Conservation (phyloP, 345 rosid species). For the Hibiscus tridactylites region DNA sequence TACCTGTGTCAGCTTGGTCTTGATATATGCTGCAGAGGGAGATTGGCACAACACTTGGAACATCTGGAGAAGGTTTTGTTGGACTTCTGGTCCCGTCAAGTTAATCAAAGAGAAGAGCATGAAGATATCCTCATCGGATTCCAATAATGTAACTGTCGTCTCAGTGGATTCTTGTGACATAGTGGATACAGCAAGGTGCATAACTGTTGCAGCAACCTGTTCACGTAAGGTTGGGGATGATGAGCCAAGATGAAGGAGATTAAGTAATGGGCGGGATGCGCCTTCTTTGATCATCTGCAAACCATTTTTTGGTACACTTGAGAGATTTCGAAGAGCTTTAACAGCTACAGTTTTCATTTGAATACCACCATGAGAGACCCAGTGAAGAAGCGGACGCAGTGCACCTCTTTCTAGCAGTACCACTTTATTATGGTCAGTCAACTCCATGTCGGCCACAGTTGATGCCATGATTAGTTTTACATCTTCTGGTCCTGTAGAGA, state of each 20-base stretch:
- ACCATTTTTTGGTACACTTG: constrained; percentile 45
- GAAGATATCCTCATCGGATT: constrained; percentile 42
- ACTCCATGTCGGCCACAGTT: constrained; percentile 52
- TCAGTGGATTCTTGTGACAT: constrained; percentile 29
- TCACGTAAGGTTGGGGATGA: constrained; percentile 40
- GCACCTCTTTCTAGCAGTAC: constrained; percentile 46
- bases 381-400: constrained; percentile 41
- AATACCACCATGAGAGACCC: constrained; percentile 29
- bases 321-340: constrained; percentile 46
- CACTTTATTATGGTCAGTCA: constrained; percentile 53
- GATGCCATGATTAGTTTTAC: constrained; percentile 42
- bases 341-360: constrained; percentile 36
- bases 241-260: constrained; percentile 33
- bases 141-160: constrained; percentile 34
- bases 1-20: constrained; percentile 51
- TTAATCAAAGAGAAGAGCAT: constrained; percentile 49
- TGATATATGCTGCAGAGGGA: constrained; percentile 35
- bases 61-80: constrained; percentile 43
- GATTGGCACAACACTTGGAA: constrained; percentile 55
- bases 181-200: constrained; percentile 54
- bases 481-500: constrained; percentile 47
- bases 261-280: constrained; percentile 37
- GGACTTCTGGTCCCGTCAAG: constrained; percentile 41
- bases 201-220: constrained; percentile 16
- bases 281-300: constrained; percentile 60